These are phyloP conservation scores for Dactylis glomerata DNA, from an alignment of 176 grass and related monocot genomes.

Conservation along the genomic window DNA sequence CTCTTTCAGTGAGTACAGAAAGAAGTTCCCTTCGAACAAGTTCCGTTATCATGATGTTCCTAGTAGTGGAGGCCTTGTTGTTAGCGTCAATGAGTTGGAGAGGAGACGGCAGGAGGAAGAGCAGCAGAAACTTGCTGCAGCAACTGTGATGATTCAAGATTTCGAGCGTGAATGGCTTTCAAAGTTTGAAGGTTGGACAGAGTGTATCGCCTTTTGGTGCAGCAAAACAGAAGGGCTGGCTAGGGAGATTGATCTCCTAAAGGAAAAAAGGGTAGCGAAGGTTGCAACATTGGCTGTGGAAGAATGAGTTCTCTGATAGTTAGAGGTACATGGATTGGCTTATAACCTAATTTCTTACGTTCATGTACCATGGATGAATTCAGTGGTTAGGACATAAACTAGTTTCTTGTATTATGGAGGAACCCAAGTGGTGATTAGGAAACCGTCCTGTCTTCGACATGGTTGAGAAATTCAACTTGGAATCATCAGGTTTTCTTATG, in stretches of 20 bases:
- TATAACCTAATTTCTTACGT: slow-evolving; percentile 10
- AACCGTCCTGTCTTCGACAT: background rate
- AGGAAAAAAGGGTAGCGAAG: slow-evolving; percentile 41
- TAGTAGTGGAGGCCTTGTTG: slow-evolving; percentile 66
- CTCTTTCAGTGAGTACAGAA: slow-evolving; percentile 59
- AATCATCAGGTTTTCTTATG: background rate
- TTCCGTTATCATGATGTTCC: slow-evolving; percentile 52
- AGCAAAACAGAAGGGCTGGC: slow-evolving; percentile 24
- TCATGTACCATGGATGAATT: background rate
- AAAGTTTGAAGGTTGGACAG: slow-evolving; percentile 30
- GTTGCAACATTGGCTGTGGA: slow-evolving; percentile 23
- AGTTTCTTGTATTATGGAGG: slow-evolving; percentile 13
- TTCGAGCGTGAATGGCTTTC: slow-evolving; percentile 49
- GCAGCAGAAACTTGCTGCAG: slow-evolving; percentile 25
- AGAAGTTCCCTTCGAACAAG: slow-evolving; percentile 55
- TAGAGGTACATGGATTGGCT: slow-evolving; percentile 37
- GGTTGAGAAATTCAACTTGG: background rate
- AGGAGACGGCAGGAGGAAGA: slow-evolving; percentile 43
- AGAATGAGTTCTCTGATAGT: slow-evolving; percentile 35
- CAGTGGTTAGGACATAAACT: slow-evolving; percentile 7
- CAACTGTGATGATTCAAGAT: slow-evolving; percentile 35
- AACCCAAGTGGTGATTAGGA: slow-evolving; percentile 5
- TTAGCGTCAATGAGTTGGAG: slow-evolving; percentile 63
- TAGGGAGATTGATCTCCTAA: slow-evolving; percentile 40
- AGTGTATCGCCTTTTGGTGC: background rate